Evolutionary conservation across 371 early-diverging fungal genomes (phyloP).

Genomic region (Sporodiniella umbellata): DNA sequence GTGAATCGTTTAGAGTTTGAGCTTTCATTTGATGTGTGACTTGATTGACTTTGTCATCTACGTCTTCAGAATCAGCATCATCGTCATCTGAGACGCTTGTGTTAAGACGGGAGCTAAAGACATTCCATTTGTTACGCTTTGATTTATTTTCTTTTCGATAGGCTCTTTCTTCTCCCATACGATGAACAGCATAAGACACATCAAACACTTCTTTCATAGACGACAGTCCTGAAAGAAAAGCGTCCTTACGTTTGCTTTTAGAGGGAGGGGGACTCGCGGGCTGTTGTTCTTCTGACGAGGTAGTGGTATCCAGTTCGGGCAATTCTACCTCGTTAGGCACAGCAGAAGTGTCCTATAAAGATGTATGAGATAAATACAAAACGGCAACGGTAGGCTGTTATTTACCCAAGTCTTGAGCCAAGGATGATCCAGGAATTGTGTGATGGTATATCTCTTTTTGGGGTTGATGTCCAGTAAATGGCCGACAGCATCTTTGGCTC

Average conservation of each 20-base stretch:
- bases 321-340: conserved; percentile 14
- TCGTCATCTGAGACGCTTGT: neutral
- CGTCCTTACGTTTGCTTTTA: conserved; percentile 17
- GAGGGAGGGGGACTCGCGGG: conserved; percentile 9
- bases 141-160: conserved; percentile 13
- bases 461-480: conserved; percentile 84
- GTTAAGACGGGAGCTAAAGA: neutral
- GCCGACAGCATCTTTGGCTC: conserved; percentile 78
- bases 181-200: conserved; percentile 58
- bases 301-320: neutral
- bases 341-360: conserved; percentile 10
- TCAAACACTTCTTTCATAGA: conserved; percentile 59
- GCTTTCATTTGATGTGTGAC: neutral
- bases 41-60: neutral
- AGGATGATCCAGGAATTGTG: conserved; percentile 55
- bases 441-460: conserved; percentile 76
- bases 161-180: conserved; percentile 55
- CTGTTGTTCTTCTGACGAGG: conserved; percentile 19
- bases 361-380: too few relatives aligned
- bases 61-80: conserved; percentile 1
- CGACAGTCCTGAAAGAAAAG: conserved; percentile 45
- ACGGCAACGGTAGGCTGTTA: too few relatives aligned
- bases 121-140: neutral
- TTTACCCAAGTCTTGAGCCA: conserved; percentile 24
- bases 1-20: neutral